Conservation (phyloP, 805 yeast genomes). For the Debaryomyces castellii region DNA sequence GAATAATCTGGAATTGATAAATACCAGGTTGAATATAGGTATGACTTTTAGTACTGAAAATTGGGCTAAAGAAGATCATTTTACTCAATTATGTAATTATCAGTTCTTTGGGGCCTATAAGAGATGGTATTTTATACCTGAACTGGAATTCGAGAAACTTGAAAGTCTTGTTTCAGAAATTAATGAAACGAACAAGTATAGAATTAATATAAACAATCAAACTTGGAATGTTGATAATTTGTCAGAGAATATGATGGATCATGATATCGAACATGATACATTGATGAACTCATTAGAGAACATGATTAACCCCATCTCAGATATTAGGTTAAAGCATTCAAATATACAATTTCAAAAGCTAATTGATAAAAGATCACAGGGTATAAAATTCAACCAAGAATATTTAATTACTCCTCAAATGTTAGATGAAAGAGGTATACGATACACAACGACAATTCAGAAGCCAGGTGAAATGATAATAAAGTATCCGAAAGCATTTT, state of each 20-base stretch:
- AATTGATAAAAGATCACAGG: slow-evolving; percentile 16
- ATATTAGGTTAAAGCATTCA: slow-evolving; percentile 28
- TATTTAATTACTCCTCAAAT: slow-evolving; percentile 49
- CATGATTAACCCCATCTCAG: slow-evolving; percentile 26
- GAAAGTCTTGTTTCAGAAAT: slow-evolving; percentile 39
- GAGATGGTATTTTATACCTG: slow-evolving; percentile 65
- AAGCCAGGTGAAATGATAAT: slow-evolving; percentile 61
- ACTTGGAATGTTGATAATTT: slow-evolving; percentile 21
- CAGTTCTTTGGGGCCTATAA: slow-evolving; percentile 55
- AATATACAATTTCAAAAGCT: slow-evolving; percentile 25
- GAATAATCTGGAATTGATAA: slow-evolving; percentile 42
- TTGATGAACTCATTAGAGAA: slow-evolving; percentile 31
- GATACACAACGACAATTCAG: slow-evolving; percentile 49
- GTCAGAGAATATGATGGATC: slow-evolving; percentile 12
- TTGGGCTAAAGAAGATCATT: slow-evolving; percentile 65
- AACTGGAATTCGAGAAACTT: slow-evolving; percentile 50
- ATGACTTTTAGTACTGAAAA: slow-evolving; percentile 54
- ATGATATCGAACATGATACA: slow-evolving; percentile 24
- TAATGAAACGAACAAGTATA: slow-evolving; percentile 7
- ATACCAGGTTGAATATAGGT: slow-evolving; percentile 48
- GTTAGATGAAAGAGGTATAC: slow-evolving; percentile 49
- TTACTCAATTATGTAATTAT: slow-evolving; percentile 51
- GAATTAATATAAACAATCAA: slow-evolving; percentile 18
- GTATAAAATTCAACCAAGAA: slow-evolving; percentile 38
- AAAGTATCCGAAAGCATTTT: slow-evolving; percentile 56